A percentile compares a stretch with the other conserved stretches of the same genome.
Evolutionary conservation across 331 rosid species (phyloP).

Genomic region (Phaseolus coccineus): DNA sequence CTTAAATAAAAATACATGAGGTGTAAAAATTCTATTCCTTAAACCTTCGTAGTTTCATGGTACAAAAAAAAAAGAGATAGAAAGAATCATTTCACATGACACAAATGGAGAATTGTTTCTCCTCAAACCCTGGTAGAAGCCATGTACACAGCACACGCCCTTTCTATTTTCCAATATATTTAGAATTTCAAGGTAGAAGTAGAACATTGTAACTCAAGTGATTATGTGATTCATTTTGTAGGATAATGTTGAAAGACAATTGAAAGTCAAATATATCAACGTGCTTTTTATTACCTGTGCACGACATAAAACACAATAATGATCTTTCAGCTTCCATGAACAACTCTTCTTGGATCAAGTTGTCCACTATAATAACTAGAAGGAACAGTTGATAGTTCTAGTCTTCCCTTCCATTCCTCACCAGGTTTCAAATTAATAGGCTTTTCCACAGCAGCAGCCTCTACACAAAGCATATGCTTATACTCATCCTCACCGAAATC

Average conservation of each 20-base stretch:
- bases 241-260: not conserved
- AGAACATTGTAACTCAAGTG: not conserved
- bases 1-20: not conserved
- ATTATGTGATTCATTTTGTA: constrained; percentile 20
- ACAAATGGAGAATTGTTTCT: not conserved
- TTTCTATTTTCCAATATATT: not conserved
- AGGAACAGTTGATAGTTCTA: constrained; percentile 81
- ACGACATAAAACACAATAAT: constrained; percentile 47
- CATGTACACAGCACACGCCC: not conserved
- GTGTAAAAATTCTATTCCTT: not conserved
- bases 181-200: constrained; percentile 17
- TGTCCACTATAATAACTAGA: constrained; percentile 91
- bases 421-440: constrained; percentile 84
- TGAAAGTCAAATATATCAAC: not conserved
- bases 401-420: constrained; percentile 93
- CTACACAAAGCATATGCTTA: constrained; percentile 85
- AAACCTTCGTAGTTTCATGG: not conserved
- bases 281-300: constrained; percentile 53
- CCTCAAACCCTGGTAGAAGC: constrained; percentile 2
- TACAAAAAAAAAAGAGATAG: not conserved
- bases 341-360: constrained; percentile 86
- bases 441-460: constrained; percentile 83
- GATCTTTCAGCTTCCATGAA: constrained; percentile 64
- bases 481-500: constrained; percentile 93
- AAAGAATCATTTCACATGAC: not conserved